phyloP scores from a whole-genome alignment of 345 rosid genomes.

The Aurinia saxatilis region DNA sequence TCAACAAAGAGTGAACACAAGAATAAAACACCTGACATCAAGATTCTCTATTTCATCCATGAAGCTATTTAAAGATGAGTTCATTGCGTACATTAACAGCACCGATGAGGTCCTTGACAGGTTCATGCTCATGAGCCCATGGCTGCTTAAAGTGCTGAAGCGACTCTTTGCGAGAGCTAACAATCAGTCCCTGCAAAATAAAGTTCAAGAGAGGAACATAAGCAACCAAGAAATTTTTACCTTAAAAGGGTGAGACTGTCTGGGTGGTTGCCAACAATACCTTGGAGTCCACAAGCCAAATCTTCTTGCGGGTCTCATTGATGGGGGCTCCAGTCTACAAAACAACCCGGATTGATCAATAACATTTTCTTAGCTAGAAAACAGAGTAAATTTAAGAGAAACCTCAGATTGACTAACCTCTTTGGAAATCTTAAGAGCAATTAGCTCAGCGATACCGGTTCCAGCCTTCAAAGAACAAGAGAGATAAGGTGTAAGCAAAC shows the following conservation, averaged over 20 bases:
- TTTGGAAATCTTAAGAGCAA: slow-evolving; percentile 86
- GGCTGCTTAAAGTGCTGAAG: slow-evolving; percentile 96
- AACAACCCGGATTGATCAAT: slow-evolving; percentile 13
- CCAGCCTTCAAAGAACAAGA: slow-evolving; percentile 61
- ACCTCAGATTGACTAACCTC: slow-evolving; percentile 28
- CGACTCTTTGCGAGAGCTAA: slow-evolving; percentile 67
- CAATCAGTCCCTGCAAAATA: slow-evolving; percentile 68
- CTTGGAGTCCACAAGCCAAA: slow-evolving; percentile 99
- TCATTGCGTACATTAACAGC: slow-evolving; percentile 59
- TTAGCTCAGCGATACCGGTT: slow-evolving; percentile 97
- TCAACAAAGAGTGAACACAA: not conserved
- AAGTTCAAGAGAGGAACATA: not conserved
- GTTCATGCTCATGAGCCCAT: slow-evolving; percentile 88
- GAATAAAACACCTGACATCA: not conserved
- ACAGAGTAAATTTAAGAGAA: not conserved
- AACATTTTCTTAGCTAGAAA: slow-evolving; percentile 5
- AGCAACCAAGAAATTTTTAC: not conserved
- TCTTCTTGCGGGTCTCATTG: slow-evolving; percentile 76
- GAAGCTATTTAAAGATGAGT: not conserved
- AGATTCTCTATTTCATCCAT: not conserved
- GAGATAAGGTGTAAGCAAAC: slow-evolving; percentile 1
- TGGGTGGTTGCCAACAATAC: slow-evolving; percentile 27
- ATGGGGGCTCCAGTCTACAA: slow-evolving; percentile 55
- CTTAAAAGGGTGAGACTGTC: not conserved
- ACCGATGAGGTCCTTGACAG: slow-evolving; percentile 54